Conservation (phyloP, 805 yeast genomes). For the Wickerhamomyces bisporus region DNA sequence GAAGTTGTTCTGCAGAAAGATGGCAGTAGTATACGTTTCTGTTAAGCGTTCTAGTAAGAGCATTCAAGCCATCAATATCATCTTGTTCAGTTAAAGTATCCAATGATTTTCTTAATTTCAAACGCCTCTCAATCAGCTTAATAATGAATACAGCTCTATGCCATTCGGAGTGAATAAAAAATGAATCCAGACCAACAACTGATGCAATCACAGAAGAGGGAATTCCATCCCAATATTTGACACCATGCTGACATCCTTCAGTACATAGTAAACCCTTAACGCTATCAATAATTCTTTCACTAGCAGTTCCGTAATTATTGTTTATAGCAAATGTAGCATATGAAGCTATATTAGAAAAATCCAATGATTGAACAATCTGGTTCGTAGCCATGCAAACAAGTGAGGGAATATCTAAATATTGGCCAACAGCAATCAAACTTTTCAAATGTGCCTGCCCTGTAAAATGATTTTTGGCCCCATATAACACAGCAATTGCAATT, state of each 20-base stretch:
- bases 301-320: slow-evolving; percentile 41
- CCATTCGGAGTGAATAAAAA: slow-evolving; percentile 52
- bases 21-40: slow-evolving; percentile 42
- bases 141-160: slow-evolving; percentile 46
- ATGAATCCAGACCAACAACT: slow-evolving; percentile 44
- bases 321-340: slow-evolving; percentile 37
- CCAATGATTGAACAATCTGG: slow-evolving; percentile 29
- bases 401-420: slow-evolving; percentile 41
- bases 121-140: slow-evolving; percentile 34
- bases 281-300: slow-evolving; percentile 39
- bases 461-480: slow-evolving; percentile 35
- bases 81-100: background rate
- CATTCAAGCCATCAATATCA: slow-evolving; percentile 12
- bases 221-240: slow-evolving; percentile 41
- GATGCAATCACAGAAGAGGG: slow-evolving; percentile 38
- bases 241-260: slow-evolving; percentile 46
- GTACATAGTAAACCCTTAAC: slow-evolving; percentile 41
- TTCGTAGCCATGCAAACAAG: slow-evolving; percentile 41
- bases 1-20: slow-evolving; percentile 42
- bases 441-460: slow-evolving; percentile 33
- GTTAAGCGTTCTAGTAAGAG: slow-evolving; percentile 32
- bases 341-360: slow-evolving; percentile 32
- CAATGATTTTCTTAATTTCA: background rate
- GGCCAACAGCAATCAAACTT: slow-evolving; percentile 44
- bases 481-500: slow-evolving; percentile 39